phyloP scores from a whole-genome alignment of 257 asterid species.

The Solanum microdontum region DNA sequence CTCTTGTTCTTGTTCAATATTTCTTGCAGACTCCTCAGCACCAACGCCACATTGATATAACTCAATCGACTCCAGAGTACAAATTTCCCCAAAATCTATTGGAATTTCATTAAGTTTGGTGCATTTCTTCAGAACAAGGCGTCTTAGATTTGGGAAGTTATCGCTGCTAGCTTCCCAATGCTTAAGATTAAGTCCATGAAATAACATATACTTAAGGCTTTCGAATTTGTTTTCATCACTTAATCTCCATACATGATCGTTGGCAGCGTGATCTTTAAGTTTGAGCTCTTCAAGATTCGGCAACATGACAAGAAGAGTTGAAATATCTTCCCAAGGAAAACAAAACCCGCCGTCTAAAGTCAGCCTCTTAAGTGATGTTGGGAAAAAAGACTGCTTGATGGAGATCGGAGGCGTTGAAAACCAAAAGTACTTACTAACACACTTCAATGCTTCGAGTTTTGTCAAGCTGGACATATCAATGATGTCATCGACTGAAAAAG shows the following conservation, averaged over 20 bases:
- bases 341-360: fast-evolving
- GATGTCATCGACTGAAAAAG: background rate
- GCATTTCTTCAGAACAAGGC: background rate
- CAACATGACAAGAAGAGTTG: too few species aligned
- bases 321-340: too few species aligned
- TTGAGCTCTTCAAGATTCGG: too few species aligned
- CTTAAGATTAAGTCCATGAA: fast-evolving
- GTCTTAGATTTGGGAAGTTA: background rate
- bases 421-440: too few species aligned
- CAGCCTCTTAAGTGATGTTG: too few species aligned
- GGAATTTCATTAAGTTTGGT: background rate
- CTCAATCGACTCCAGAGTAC: background rate
- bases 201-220: background rate
- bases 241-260: too few species aligned
- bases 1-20: background rate
- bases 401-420: too few species aligned
- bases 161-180: background rate
- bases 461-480: background rate
- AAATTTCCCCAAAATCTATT: background rate
- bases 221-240: background rate
- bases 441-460: background rate
- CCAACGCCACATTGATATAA: background rate
- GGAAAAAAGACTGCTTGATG: too few species aligned
- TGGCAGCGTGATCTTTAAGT: too few species aligned
- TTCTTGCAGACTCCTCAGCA: background rate